Conservation (phyloP, 2,329 filamentous ascomycete species). For the Colletotrichum eleusines region DNA sequence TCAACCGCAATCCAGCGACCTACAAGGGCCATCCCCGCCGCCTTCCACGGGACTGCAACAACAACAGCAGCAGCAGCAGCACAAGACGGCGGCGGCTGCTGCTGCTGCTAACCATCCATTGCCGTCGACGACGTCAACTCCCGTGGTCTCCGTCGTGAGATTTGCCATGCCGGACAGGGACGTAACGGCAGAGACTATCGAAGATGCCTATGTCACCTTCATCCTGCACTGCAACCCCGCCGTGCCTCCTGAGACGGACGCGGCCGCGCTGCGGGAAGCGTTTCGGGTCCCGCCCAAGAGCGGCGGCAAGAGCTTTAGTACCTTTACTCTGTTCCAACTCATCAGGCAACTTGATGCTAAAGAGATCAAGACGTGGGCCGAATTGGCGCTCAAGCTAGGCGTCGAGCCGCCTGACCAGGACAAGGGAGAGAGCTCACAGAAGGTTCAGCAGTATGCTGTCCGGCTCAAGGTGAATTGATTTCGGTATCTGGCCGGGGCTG, state of each 20-base stretch:
- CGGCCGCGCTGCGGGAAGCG: conserved; percentile 76
- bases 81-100: neutral
- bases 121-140: neutral
- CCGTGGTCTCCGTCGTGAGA: conserved; percentile 5
- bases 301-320: conserved; percentile 87
- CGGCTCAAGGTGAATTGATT: conserved; percentile 77
- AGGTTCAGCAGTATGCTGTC: conserved; percentile 95
- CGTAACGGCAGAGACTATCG: conserved; percentile 78
- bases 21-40: conserved; percentile 31
- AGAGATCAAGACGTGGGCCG: conserved; percentile 93
- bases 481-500: neutral
- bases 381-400: conserved; percentile 86
- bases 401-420: conserved; percentile 85
- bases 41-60: conserved; percentile 7
- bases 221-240: conserved; percentile 92
- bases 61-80: neutral
- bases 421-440: conserved; percentile 90
- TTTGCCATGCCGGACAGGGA: conserved; percentile 72
- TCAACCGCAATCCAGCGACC: conserved; percentile 11
- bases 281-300: conserved; percentile 87
- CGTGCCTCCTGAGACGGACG: conserved; percentile 77
- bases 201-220: conserved; percentile 86
- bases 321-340: conserved; percentile 80
- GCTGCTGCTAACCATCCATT: neutral
- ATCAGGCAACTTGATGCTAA: conserved; percentile 83